phyloP scores from a whole-genome alignment of 495 filamentous ascomycete genomes.

The Friedmanniomyces simplex region DNA sequence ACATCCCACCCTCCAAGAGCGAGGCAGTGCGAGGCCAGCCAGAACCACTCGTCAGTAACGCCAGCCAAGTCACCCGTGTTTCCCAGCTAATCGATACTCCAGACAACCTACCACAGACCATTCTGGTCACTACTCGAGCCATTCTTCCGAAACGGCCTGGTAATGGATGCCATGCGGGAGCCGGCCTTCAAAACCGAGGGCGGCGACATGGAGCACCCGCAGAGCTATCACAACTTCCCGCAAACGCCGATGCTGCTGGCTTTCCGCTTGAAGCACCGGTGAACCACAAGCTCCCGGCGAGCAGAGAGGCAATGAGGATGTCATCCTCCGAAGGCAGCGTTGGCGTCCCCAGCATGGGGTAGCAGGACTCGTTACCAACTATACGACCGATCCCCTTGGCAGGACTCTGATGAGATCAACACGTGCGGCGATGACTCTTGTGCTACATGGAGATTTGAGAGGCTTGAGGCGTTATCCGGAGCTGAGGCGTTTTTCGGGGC shows the following conservation, averaged over 20 bases:
- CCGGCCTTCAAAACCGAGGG: slow-evolving; percentile 8
- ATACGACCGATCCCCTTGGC: too few relatives aligned
- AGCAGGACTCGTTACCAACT: too few relatives aligned
- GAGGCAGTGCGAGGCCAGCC: slow-evolving; percentile 9
- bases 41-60: neutral
- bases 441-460: too few relatives aligned
- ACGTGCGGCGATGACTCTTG: too few relatives aligned
- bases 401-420: too few relatives aligned
- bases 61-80: neutral
- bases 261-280: slow-evolving; percentile 6
- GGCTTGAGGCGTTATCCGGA: too few relatives aligned
- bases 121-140: slow-evolving; percentile 2
- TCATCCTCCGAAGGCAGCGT: too few relatives aligned
- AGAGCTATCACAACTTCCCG: slow-evolving; percentile 17
- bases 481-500: too few relatives aligned
- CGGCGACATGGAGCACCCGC: slow-evolving; percentile 1
- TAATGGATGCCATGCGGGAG: slow-evolving; percentile 10
- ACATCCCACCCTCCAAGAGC: slow-evolving; percentile 3
- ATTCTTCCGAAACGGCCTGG: slow-evolving; percentile 4
- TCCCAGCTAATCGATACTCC: neutral
- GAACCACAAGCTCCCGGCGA: neutral
- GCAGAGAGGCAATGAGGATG: too few relatives aligned
- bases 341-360: too few relatives aligned
- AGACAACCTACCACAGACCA: slow-evolving; percentile 11
- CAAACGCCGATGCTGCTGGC: slow-evolving; percentile 14